Evolutionary conservation across 2,329 filamentous ascomycete species (phyloP), one percentile per base, ranked within the genome.

Genomic region (Penicillium decumbens): DNA sequence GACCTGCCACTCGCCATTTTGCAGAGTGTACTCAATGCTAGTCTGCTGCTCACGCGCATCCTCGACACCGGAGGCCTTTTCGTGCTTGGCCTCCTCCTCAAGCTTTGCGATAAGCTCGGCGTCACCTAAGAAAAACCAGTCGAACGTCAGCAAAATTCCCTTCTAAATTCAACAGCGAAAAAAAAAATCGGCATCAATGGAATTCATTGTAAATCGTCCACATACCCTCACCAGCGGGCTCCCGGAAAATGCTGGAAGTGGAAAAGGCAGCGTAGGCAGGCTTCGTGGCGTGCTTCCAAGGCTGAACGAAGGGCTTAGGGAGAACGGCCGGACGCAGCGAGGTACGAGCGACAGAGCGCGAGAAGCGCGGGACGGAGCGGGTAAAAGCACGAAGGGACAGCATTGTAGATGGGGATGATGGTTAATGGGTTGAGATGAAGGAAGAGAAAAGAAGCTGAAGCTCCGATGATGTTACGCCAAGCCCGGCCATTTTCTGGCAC

Each of bases 11-110:
- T 85, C 81, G 66, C 85, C 85, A 75, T 89, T 92, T 67, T 92
- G 84, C 41, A 96, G 75, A 75, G 93, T 96, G 68, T 93, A 88
- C 74, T 90, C 86, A 73, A 95, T 96, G 70, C 93, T 88, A 75
- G 89, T 85, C 71, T 96, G 81, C 69, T 85, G 88, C 56, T 83
- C 79, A 35, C 89, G 86, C 58, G 87, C 74, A 57, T 87, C 81
- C 64, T 88, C 82, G 54, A 81, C 78, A 73, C 86, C 85, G 73
- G 90, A 84, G 66, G 91, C 85, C 64, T 83, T 82, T 80, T 97
- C 93, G 66, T 95, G 84, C 70, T 83, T 76, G 59, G 95, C 78
- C 77, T 95, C 91, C 66, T 83, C 85, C 58, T 88, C 82, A 43
- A 98, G 82, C 81, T 97, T 97, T 51, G 84, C 82, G 35, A 84